Percentiles rank a stretch among this genome's conserved stretches.
Conservation (phyloP, 768 basidiomycete species). For the Rhodotorula diobovata region DNA sequence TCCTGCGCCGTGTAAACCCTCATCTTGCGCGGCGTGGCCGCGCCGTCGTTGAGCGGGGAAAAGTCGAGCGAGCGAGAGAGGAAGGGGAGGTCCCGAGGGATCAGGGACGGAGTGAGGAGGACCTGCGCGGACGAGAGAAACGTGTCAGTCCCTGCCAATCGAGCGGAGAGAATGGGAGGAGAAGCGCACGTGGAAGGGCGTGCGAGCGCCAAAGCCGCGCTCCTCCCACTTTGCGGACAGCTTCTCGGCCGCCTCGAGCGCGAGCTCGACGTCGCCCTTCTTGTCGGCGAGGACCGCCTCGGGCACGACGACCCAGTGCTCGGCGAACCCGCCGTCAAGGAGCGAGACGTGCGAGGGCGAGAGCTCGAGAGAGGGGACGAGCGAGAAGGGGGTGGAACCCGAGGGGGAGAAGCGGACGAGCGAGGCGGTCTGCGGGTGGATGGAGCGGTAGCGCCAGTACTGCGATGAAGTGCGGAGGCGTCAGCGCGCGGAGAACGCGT, state of each 20-base stretch:
- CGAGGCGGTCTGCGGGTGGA: background rate
- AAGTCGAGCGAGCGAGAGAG: conserved; percentile 27
- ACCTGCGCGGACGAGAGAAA: background rate
- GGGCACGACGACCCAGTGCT: conserved; percentile 21
- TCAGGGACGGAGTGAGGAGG: conserved; percentile 20
- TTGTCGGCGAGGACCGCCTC: background rate
- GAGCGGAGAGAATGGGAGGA: background rate
- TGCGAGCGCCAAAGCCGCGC: conserved; percentile 13
- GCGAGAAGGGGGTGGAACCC: background rate
- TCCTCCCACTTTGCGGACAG: conserved; percentile 7
- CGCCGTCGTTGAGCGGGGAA: conserved; percentile 9
- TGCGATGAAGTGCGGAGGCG: background rate
- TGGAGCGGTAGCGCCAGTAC: conserved; percentile 19
- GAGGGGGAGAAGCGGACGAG: conserved; percentile 6
- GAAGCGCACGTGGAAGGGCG: conserved; percentile 27
- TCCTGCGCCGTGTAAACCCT: conserved; percentile 23
- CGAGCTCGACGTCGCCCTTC: conserved; percentile 3
- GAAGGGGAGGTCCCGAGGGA: conserved; percentile 26
- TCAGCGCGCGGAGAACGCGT: background rate
- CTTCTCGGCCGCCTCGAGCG: conserved; percentile 16
- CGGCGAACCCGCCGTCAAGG: conserved; percentile 24
- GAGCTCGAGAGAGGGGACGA: background rate
- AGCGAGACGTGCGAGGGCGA: conserved; percentile 2
- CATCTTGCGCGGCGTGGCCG: background rate
- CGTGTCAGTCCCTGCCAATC: background rate